phyloP scores from a whole-genome alignment of 2,329 filamentous ascomycete species.

The Diplodia mutila region DNA sequence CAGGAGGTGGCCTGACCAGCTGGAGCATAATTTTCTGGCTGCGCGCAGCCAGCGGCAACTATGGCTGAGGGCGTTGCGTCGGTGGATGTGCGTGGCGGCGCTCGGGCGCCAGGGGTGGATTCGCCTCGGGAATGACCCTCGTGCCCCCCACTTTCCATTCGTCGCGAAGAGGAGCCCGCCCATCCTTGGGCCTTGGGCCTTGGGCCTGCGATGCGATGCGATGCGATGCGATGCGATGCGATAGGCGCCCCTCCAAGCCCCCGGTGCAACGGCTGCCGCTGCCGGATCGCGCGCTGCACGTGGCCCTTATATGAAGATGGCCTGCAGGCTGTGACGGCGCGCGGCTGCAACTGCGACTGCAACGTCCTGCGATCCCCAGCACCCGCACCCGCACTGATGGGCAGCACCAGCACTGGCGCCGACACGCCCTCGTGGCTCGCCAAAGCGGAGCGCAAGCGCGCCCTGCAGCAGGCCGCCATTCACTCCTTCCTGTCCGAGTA shows the following conservation, averaged over 20 bases:
- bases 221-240: too few relatives aligned
- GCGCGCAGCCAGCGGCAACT: slow-evolving; percentile 7
- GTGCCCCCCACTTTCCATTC: slow-evolving; percentile 18
- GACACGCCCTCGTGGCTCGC: slow-evolving; percentile 2
- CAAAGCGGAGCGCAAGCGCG: slow-evolving; percentile 17
- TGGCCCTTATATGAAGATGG: not conserved
- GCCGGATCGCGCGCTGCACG: slow-evolving; percentile 4
- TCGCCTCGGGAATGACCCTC: slow-evolving; percentile 17
- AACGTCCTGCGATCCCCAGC: not conserved
- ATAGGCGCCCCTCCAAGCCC: too few relatives aligned
- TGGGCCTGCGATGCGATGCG: not conserved
- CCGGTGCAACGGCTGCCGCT: slow-evolving; percentile 12
- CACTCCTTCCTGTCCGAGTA: slow-evolving; percentile 13
- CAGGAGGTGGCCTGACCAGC: slow-evolving; percentile 19
- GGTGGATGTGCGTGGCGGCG: slow-evolving; percentile 20
- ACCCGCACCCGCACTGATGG: not conserved
- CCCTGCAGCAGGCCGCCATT: slow-evolving; percentile 12
- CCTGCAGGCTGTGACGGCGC: not conserved
- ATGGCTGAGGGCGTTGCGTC: slow-evolving; percentile 5
- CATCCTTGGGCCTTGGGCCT: slow-evolving; percentile 2
- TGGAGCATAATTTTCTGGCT: slow-evolving; percentile 10
- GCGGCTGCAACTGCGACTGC: too few relatives aligned
- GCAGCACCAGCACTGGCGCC: slow-evolving; percentile 4
- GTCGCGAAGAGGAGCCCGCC: too few relatives aligned
- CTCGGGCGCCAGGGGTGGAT: slow-evolving; percentile 16